A percentile compares a stretch with the other conserved stretches of the same genome.
Evolutionary conservation across 495 filamentous ascomycete genomes (phyloP).

Genomic region (Jackrogersella multiformis): DNA sequence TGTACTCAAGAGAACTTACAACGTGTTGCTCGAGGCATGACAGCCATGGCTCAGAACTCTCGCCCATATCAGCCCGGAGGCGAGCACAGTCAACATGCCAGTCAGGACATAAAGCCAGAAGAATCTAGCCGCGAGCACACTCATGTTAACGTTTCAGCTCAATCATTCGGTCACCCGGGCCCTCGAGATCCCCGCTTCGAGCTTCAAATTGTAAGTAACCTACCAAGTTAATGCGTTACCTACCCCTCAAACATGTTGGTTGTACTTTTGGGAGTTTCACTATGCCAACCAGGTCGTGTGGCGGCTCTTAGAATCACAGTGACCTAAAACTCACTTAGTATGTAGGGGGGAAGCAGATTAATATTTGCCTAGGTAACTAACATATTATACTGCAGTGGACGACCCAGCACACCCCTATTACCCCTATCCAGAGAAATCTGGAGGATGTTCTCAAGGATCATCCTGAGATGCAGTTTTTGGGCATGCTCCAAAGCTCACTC

Average conservation of each 20-base stretch:
- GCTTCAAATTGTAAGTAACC: background rate
- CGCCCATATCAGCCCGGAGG: background rate
- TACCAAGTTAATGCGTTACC: background rate
- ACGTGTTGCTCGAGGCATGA: no score
- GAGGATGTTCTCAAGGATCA: conserved; percentile 22
- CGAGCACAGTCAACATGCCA: no score
- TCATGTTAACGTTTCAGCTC: background rate
- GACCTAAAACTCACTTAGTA: no score
- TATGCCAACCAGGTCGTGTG: background rate
- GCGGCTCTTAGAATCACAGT: background rate
- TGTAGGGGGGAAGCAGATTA: no score
- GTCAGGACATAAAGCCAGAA: background rate
- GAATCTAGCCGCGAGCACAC: background rate
- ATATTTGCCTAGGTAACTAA: background rate
- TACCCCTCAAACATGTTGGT: background rate
- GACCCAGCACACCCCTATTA: background rate
- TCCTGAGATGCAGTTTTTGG: conserved; percentile 18
- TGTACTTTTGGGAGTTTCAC: background rate
- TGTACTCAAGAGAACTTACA: background rate
- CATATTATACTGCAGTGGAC: background rate
- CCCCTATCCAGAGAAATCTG: conserved; percentile 2
- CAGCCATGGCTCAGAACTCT: background rate
- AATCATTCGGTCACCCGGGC: background rate
- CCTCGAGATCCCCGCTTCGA: background rate
- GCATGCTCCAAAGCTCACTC: conserved; percentile 10